A percentile compares a stretch with the other conserved stretches of the same genome.
These are phyloP conservation scores for Curvularia eragrostidis DNA, from an alignment of 2,329 filamentous ascomycete species.

Conservation along the genomic window DNA sequence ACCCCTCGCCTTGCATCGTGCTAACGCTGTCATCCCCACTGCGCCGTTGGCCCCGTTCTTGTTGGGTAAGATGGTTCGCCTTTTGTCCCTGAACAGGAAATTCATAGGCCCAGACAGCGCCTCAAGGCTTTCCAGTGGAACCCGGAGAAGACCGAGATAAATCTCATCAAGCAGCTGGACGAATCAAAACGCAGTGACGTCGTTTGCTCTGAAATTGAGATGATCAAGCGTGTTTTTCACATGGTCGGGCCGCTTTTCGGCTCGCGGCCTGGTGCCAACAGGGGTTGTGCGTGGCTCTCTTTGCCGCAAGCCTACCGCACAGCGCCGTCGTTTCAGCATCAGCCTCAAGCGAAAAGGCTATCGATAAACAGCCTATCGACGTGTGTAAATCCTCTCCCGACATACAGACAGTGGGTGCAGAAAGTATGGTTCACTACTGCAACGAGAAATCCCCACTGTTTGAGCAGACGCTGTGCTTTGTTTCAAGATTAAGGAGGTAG, in stretches of 20 bases:
- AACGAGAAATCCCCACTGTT: conserved; percentile 3
- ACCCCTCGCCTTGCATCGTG: conserved; percentile 1
- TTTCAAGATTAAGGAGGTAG: conserved; percentile 9
- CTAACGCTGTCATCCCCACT: conserved; percentile 5
- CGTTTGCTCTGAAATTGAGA: conserved; percentile 17
- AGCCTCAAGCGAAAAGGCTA: conserved; percentile 19
- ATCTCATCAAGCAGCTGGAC: conserved; percentile 10
- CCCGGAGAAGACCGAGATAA: conserved; percentile 14
- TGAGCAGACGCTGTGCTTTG: conserved; percentile 8
- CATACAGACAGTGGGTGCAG: conserved; percentile 13
- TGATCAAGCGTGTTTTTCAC: conserved; percentile 10
- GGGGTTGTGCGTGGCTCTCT: conserved; percentile 14
- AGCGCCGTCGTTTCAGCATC: conserved; percentile 28
- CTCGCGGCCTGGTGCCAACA: conserved; percentile 11
- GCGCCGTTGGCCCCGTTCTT: conserved; percentile 1
- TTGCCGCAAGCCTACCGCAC: conserved; percentile 17
- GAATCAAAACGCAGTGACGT: conserved; percentile 19
- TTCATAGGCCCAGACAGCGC: conserved; percentile 2
- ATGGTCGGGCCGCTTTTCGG: conserved; percentile 20
- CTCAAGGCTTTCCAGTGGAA: conserved; percentile 8
- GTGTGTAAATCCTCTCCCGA: conserved; percentile 18
- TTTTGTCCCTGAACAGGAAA: neutral
- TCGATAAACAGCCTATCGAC: conserved; percentile 25
- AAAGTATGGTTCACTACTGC: conserved; percentile 8
- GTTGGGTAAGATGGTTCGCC: neutral